Base-by-base conservation (phyloP, 225 moss, liverwort and hornwort genomes). In the Pleurozium schreberi region DNA sequence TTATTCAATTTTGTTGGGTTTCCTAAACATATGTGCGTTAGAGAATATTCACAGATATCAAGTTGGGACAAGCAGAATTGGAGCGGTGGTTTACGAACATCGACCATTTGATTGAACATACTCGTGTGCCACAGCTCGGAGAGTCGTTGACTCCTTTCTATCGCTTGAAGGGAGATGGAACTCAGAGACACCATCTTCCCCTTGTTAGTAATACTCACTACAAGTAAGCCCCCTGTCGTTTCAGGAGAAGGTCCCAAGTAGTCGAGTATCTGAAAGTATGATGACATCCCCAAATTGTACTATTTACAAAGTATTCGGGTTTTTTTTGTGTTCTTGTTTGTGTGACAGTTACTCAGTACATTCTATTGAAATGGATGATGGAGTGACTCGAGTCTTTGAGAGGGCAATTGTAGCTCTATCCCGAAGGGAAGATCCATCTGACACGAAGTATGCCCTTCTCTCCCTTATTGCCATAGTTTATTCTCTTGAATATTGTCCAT, bases 91-190 rank as follows among this genome's bases (percentile, higher is more conserved):
- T 98, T 79, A 90, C 90, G 40, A 95, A 97, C 85, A 96, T 98
- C 45, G 97, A 98, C 73, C 94, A 98, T 91, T 88, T 97, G 92
- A 83, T 96, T 84, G 97, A 96, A 91, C 97, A 97, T 90, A 98
- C 98, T 89, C 98, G 98, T 90, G 94, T 98, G 79, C 98, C 98
- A 31, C 97, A 96, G 92, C 94, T 98, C 89, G 98, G 93, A 90
- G 98, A 98, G 85, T 96, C 96, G 65, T 94, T 98, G 82, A 96
- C 96, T 83, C 98, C 98, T 71, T 98, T 98, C 86, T 98, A 98
- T 91, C 92, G 96, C 70, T 88, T 93, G 68, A 97, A 93, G 88
- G 98, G 95, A 92, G 94, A 95, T 88, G 93, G 96, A 84, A 91
- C 94, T 73, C 94, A 94, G 78, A 94, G 96, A 82, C 95, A 96